A percentile compares a stretch with the other conserved stretches of the same genome.
Conservation (phyloP, 1,284 basidiomycete species). For the Apiotrichum akiyoshidainum region DNA sequence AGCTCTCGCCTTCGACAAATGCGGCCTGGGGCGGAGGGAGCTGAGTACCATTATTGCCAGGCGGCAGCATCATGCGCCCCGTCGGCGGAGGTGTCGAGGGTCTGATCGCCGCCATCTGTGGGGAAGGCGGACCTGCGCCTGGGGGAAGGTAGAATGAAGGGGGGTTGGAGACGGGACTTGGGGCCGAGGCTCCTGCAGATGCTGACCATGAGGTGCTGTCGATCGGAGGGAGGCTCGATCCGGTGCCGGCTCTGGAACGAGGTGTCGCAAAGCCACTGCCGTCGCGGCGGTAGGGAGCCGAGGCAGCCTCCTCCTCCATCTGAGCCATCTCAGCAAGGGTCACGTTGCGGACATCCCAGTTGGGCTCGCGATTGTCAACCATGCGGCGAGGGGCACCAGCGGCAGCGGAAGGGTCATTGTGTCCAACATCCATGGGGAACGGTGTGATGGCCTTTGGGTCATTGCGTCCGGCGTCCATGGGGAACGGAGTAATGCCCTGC, state of each 20-base stretch:
- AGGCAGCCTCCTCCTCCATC: constrained; percentile 13
- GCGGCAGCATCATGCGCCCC: constrained; percentile 5
- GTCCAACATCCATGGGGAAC: background rate
- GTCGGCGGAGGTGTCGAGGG: constrained; percentile 16
- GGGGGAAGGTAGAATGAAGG: constrained; percentile 17
- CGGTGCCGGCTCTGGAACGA: constrained; percentile 11
- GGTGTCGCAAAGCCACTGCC: background rate
- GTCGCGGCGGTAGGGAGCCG: constrained; percentile 10
- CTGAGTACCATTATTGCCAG: constrained; percentile 23
- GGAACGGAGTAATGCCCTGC: constrained; percentile 39
- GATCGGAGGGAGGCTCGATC: background rate
- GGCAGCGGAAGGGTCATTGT: too few species aligned
- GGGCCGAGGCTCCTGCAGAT: background rate
- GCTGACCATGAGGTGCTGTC: background rate
- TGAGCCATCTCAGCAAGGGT: constrained; percentile 4
- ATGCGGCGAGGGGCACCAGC: background rate
- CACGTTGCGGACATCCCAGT: constrained; percentile 1
- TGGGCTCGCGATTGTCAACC: background rate
- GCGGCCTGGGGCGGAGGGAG: constrained; percentile 15
- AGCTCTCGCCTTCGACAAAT: constrained; percentile 1
- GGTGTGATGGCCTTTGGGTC: constrained; percentile 17
- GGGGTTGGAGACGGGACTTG: constrained; percentile 13
- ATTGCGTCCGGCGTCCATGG: constrained; percentile 28
- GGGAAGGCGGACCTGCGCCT: constrained; percentile 20
- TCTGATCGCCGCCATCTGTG: constrained; percentile 4